These are phyloP conservation scores for Ricinus communis DNA, from an alignment of 345 rosid genomes.

Conservation along the genomic window DNA sequence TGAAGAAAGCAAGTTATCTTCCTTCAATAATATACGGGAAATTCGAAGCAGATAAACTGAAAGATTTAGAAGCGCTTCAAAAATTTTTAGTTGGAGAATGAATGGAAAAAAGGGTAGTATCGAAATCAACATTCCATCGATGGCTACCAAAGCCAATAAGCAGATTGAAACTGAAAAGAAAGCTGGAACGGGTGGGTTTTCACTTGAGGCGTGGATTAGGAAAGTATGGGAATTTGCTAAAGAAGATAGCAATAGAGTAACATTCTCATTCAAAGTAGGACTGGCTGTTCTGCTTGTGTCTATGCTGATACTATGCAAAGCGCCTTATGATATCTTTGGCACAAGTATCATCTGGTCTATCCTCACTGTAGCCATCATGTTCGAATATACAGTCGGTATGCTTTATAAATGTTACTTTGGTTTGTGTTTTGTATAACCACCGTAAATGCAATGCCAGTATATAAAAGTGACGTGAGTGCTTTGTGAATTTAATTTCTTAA, in stretches of 20 bases:
- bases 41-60: slow-evolving; percentile 12
- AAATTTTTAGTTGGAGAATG: slow-evolving; percentile 48
- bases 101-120: slow-evolving; percentile 54
- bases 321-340: slow-evolving; percentile 63
- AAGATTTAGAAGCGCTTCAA: slow-evolving; percentile 18
- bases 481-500: slow-evolving; percentile 18
- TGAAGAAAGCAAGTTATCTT: not conserved
- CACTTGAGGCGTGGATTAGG: slow-evolving; percentile 38
- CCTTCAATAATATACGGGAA: slow-evolving; percentile 19
- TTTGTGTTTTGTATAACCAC: not conserved
- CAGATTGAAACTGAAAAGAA: slow-evolving; percentile 18
- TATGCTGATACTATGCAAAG: slow-evolving; percentile 52
- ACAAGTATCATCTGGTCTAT: slow-evolving; percentile 66
- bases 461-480: not conserved
- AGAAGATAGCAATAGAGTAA: slow-evolving; percentile 54
- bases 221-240: slow-evolving; percentile 53
- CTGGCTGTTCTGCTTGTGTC: slow-evolving; percentile 64
- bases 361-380: slow-evolving; percentile 71
- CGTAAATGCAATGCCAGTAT: not conserved
- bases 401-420: not conserved
- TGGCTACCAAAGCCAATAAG: slow-evolving; percentile 26
- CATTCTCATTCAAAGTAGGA: slow-evolving; percentile 61
- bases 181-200: slow-evolving; percentile 12
- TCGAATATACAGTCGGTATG: slow-evolving; percentile 69
- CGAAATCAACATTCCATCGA: slow-evolving; percentile 39